Evolutionary conservation across 345 rosid genomes (phyloP).

Genomic region (Sisymbrium irio): DNA sequence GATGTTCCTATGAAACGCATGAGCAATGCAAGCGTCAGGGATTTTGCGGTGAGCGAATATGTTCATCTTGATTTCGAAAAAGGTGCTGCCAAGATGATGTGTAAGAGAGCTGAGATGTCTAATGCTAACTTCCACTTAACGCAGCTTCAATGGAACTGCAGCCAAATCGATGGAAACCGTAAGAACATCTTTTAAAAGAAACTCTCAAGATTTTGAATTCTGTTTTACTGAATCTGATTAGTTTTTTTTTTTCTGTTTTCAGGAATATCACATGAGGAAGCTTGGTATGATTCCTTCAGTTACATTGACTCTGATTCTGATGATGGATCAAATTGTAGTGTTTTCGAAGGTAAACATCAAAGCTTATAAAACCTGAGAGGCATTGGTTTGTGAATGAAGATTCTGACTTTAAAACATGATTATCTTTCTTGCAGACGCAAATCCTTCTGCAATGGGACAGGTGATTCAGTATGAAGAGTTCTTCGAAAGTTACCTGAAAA

Average conservation of each 20-base stretch:
- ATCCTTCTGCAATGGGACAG: constrained; percentile 44
- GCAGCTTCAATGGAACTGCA: constrained; percentile 77
- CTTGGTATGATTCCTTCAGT: constrained; percentile 76
- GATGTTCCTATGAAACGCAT: constrained; percentile 43
- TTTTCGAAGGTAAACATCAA: constrained; percentile 43
- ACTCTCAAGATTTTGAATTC: neutral
- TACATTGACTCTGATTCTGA: constrained; percentile 78
- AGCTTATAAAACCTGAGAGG: neutral
- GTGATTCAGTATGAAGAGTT: constrained; percentile 58
- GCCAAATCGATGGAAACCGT: constrained; percentile 65
- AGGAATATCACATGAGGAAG: constrained; percentile 74
- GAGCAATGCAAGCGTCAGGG: constrained; percentile 50
- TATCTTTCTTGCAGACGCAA: constrained; percentile 43
- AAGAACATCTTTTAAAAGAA: neutral
- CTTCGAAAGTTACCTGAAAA: constrained; percentile 55
- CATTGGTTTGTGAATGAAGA: constrained; percentile 16
- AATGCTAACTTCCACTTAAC: constrained; percentile 56
- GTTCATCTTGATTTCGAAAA: constrained; percentile 59
- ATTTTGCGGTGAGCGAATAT: constrained; percentile 48
- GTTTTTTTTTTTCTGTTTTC: constrained; percentile 2
- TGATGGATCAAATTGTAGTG: constrained; percentile 63
- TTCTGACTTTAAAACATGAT: neutral
- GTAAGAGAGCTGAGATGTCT: constrained; percentile 60
- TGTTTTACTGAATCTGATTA: constrained; percentile 9
- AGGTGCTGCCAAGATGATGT: constrained; percentile 46